Conservation (phyloP, 805 yeast genomes). For the Lachancea nothofagi region DNA sequence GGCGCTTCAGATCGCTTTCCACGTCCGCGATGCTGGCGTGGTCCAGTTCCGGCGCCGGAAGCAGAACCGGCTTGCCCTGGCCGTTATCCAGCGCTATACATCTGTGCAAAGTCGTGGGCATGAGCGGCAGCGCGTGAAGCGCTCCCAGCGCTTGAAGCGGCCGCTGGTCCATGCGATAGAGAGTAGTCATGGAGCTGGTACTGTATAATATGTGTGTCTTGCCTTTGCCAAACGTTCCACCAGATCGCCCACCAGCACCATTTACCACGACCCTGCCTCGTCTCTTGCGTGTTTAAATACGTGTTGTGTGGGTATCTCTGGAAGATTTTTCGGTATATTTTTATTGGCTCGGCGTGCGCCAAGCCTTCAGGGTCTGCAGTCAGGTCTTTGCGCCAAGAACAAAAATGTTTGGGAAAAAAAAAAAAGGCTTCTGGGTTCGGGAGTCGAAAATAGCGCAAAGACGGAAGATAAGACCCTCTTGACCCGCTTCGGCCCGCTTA, state of each 20-base stretch:
- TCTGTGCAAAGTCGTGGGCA: constrained; percentile 2
- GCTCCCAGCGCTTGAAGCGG: neutral
- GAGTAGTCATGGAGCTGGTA: constrained; percentile 4
- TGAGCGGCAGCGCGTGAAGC: neutral
- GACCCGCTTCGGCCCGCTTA: no score
- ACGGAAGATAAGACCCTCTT: neutral
- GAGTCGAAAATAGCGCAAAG: neutral
- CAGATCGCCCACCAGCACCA: no score
- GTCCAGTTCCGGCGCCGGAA: constrained; percentile 8
- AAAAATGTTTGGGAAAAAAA: neutral
- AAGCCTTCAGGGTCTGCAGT: neutral
- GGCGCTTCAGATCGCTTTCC: constrained; percentile 22
- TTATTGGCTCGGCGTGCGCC: neutral
- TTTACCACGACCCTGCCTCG: no score
- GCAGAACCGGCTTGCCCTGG: constrained; percentile 6
- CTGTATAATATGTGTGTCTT: no score
- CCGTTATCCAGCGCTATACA: constrained; percentile 7
- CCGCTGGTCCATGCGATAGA: constrained; percentile 1
- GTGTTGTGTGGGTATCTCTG: constrained; percentile 27
- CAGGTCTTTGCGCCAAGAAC: neutral
- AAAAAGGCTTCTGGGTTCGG: no score
- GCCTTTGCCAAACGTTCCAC: constrained; percentile 14
- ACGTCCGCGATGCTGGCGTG: constrained; percentile 5
- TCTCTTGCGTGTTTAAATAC: no score
- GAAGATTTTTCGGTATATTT: constrained; percentile 19